Conservation (phyloP, 2,329 filamentous ascomycete species). For the Apiospora phragmitis region DNA sequence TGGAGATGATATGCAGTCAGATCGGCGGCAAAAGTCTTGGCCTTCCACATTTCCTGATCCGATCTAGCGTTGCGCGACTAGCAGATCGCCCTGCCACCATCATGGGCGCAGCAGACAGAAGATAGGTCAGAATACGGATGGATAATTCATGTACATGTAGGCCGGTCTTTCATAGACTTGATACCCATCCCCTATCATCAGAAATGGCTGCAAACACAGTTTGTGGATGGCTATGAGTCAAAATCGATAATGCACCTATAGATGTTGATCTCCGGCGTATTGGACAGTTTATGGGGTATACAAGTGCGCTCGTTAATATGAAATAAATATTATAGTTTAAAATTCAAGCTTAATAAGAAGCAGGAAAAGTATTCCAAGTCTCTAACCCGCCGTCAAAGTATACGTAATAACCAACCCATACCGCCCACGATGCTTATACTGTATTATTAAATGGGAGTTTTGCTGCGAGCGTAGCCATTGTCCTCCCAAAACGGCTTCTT, state of each 20-base stretch:
- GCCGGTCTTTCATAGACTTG: background rate
- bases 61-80: background rate
- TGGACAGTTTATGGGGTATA: no score
- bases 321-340: no score
- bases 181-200: no score
- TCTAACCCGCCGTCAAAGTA: no score
- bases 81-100: background rate
- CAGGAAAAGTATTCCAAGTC: background rate
- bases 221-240: no score
- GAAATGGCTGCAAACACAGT: no score
- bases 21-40: background rate
- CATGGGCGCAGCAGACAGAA: background rate
- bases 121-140: background rate
- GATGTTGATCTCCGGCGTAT: no score
- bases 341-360: background rate
- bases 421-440: background rate
- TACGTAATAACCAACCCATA: background rate
- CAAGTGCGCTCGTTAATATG: no score
- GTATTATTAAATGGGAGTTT: background rate
- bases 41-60: background rate
- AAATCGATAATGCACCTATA: no score
- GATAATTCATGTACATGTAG: background rate
- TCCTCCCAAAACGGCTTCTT: slow-evolving; percentile 13
- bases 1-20: background rate
- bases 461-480: background rate